Percentiles rank a stretch among this genome's conserved stretches.
These are phyloP conservation scores for Pinus tabuliformis DNA, from an alignment of 75 land plant species.

Conservation along the genomic window DNA sequence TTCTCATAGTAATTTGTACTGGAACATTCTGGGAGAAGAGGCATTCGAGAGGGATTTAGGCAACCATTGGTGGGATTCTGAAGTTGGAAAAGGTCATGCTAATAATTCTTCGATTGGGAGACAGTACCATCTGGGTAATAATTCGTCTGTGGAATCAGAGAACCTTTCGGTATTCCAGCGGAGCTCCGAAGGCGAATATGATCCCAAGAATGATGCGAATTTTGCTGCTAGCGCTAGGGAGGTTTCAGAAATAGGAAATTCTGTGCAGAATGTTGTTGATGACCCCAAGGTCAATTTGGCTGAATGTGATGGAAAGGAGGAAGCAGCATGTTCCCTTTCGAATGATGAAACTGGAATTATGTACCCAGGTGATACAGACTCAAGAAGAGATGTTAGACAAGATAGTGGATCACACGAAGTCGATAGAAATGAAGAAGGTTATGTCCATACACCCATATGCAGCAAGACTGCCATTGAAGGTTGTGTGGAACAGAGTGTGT, in stretches of 20 bases:
- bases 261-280: not conserved
- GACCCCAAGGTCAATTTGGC: not conserved
- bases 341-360: not conserved
- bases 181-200: slow-evolving; percentile 14
- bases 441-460: not conserved
- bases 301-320: not conserved
- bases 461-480: not conserved
- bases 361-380: not conserved
- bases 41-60: not conserved
- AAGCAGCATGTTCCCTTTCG: not conserved
- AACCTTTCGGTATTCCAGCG: not conserved
- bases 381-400: not conserved
- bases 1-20: not conserved
- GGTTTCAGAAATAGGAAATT: not conserved
- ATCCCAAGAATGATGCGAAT: slow-evolving; percentile 6
- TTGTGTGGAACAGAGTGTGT: not conserved
- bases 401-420: not conserved
- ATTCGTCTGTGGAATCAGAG: slow-evolving; percentile 4
- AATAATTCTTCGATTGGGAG: not conserved
- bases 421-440: not conserved
- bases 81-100: not conserved
- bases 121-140: not conserved
- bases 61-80: not conserved
- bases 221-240: not conserved
- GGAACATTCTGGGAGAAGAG: not conserved